These are phyloP conservation scores for Apiotrichum montevideense DNA, from an alignment of 1,284 basidiomycete genomes.

Conservation along the genomic window DNA sequence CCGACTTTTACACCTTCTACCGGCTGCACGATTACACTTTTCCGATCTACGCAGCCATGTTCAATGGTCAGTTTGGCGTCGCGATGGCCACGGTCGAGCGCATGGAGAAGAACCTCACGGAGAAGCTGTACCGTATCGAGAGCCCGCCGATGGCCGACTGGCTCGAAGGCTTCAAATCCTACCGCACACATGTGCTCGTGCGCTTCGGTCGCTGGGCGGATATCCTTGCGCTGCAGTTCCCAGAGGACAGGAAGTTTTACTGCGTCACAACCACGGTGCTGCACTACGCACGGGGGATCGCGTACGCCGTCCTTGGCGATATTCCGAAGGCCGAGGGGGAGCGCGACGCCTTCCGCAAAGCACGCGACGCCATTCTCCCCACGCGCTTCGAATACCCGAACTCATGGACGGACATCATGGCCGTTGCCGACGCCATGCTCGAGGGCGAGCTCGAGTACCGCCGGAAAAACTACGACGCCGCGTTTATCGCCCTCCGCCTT, in stretches of 20 bases:
- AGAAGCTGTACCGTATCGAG: conserved; percentile 21
- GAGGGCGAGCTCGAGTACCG: conserved; percentile 39
- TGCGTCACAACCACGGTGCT: conserved; percentile 27
- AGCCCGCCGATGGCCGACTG: conserved; percentile 31
- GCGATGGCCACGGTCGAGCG: conserved; percentile 26
- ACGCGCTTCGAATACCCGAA: conserved; percentile 34
- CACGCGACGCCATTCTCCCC: conserved; percentile 15
- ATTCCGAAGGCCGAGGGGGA: conserved; percentile 20
- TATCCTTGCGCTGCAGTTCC: conserved; percentile 24
- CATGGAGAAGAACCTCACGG: conserved; percentile 29
- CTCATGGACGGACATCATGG: conserved; percentile 24
- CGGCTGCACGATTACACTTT: conserved; percentile 37
- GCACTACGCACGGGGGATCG: conserved; percentile 35
- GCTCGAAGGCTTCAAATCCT: conserved; percentile 31
- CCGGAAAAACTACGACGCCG: conserved; percentile 23
- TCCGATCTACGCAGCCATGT: conserved; percentile 40
- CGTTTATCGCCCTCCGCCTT: conserved; percentile 29
- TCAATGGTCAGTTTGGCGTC: conserved; percentile 30
- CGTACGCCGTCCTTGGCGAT: conserved; percentile 24
- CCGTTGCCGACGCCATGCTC: conserved; percentile 36
- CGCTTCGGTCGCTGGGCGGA: conserved; percentile 41
- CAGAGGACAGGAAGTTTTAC: conserved; percentile 25
- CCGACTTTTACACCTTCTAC: conserved; percentile 37
- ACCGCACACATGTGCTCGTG: conserved; percentile 32
- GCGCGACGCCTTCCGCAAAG: conserved; percentile 18